These are phyloP conservation scores for Conringia planisiliqua DNA, from an alignment of 345 rosid species.

Conservation along the genomic window DNA sequence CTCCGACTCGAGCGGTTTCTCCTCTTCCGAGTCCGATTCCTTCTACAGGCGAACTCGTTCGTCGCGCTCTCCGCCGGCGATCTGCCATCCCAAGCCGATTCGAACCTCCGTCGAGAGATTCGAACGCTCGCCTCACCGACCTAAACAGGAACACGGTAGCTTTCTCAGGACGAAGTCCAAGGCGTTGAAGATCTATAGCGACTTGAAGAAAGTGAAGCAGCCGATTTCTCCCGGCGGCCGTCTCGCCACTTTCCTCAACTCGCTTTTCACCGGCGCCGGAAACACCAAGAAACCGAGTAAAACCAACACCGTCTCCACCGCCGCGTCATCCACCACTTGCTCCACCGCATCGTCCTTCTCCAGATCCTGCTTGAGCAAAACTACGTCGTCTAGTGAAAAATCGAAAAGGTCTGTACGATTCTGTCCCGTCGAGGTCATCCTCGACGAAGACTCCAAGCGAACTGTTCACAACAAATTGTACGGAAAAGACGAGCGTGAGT, in stretches of 20 bases:
- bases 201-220: conserved; percentile 78
- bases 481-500: conserved; percentile 23
- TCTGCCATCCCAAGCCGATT: conserved; percentile 45
- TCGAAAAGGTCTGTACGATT: conserved; percentile 70
- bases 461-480: conserved; percentile 37
- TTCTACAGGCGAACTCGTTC: conserved; percentile 25
- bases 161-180: conserved; percentile 65
- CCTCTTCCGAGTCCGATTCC: conserved; percentile 74
- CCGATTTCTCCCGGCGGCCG: conserved; percentile 91
- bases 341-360: conserved; percentile 86
- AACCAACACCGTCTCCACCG: not conserved
- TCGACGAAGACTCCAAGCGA: conserved; percentile 62
- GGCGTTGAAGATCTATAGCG: conserved; percentile 74
- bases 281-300: conserved; percentile 35
- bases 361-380: conserved; percentile 77
- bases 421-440: conserved; percentile 65
- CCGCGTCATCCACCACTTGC: conserved; percentile 37
- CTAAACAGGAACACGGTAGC: conserved; percentile 38
- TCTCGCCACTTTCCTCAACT: conserved; percentile 72
- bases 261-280: conserved; percentile 50
- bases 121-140: conserved; percentile 5
- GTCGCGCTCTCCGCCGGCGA: conserved; percentile 3
- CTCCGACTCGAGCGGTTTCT: conserved; percentile 73
- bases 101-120: conserved; percentile 42
- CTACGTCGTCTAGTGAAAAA: conserved; percentile 51